Base-by-base conservation (phyloP, 1,139 yeast genomes). In the Lodderomyces metapsilosis region DNA sequence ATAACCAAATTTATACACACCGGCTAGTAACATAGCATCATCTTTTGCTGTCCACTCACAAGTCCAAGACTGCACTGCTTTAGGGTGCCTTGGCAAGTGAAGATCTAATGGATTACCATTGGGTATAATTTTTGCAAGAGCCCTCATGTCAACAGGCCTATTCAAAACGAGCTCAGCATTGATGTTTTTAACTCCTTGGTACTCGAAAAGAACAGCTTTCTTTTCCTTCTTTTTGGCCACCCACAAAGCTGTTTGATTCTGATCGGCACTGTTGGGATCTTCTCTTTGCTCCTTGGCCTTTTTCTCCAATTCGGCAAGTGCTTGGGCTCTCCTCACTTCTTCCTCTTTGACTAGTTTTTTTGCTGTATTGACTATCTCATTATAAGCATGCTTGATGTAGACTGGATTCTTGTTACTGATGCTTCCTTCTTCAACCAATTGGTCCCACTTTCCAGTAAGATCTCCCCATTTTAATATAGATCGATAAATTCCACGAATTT, bases 1-100 rank as follows among this genome's bases (percentile, higher is more conserved):
- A 58, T 88, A 92, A 0, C 99, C 99, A 62, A 91, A 88, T 61
- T 88, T 89, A 58, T 80, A 78, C 24, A 92, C 86, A 49, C 99
- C 99, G 34, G 86, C 80, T 48, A 94, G 63, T 41, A 94, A 71
- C 81, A 83, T 85, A 35, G 89, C 85, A 61, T 94, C 99, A 58
- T 94, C 96, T 33, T 72, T 77, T 11, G 75, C 72, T 3, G 74
- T 71, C 99, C 99, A 94, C 30, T 80, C 82, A 56, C 96, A 88
- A 43, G 80, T 77, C 99, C 99, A 94, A 33, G 88, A 91, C 56
- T 80, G 82, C 5, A 89, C 98, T 20, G 84, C 82, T 64, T 91
- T 91, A 13, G 95, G 88, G 11, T 70, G 66, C 43, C 67, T 71
- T 6, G 76, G 77, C 38, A 91, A 72, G 40, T 68, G 74, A 58